Base-by-base conservation (phyloP, 1,284 basidiomycete genomes). In the Cryptococcus sp. region DNA sequence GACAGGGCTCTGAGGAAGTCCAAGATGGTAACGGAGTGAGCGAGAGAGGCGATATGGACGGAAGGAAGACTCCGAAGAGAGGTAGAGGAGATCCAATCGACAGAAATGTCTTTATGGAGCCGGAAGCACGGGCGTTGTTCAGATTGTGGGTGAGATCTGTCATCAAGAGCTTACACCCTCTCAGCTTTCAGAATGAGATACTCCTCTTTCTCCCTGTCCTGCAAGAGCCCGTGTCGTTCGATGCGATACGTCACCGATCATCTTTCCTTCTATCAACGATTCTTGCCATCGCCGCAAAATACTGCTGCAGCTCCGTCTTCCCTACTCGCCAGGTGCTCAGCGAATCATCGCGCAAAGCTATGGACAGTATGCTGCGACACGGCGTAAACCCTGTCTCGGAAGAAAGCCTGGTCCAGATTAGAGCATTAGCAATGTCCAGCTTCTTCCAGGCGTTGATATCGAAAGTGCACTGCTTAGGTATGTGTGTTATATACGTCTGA, bases 381-480 rank as follows among this genome's bases (percentile, higher is more conserved):
- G 51, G 48, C 7, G 54, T 56, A 1, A 6, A 25, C 8, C 55
- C 57, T n/a, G 52, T 60, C 13, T 50, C 41, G 17, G 59, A 60
- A 25, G 64, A 66, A 16, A 45, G 45, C 27, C 64, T 62, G 65
- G n/a, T 46, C 16, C 51, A 60, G 40, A 62, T 66, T 40, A 54
- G 65, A 17, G 51, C 55, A 1, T 41, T 64, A 23, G 65, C 62
- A 1, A 55, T 62, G 50, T 56, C 62, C 15, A 56, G 65, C 54
- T 66, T 62, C 47, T 60, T 66, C 20, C 65, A 66, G 42, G 65
- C 63, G 1, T n/a, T 64, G 45, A 61, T 66, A 6, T 64, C 62
- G 15, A 66, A 66, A 39, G 60, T 66, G 4, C 65, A 66, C 52
- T 66, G 60, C 25, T 56, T 66, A 1, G 64, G 64, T 65, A 45